Conservation (phyloP, 2,329 filamentous ascomycete genomes). For the Penicillium sp. region DNA sequence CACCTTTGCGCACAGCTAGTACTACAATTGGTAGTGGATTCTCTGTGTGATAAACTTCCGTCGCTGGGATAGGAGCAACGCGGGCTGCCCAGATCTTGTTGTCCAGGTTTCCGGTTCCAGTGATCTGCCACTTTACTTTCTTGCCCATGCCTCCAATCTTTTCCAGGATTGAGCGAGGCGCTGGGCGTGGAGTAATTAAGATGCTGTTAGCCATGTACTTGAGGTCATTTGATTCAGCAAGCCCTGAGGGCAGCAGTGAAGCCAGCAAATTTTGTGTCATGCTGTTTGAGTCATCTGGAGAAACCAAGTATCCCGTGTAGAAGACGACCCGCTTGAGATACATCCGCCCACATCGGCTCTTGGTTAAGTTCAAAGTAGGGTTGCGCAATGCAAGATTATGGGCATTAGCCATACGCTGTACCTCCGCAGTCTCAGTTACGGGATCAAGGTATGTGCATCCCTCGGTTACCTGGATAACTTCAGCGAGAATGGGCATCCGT, state of each 20-base stretch:
- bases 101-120: slow-evolving; percentile 70
- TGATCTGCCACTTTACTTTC: slow-evolving; percentile 81
- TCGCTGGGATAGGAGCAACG: slow-evolving; percentile 68
- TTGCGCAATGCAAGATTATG: slow-evolving; percentile 62
- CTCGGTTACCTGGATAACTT: slow-evolving; percentile 85
- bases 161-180: slow-evolving; percentile 68
- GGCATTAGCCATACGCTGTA: slow-evolving; percentile 84
- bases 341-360: slow-evolving; percentile 52
- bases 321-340: slow-evolving; percentile 83
- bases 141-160: slow-evolving; percentile 85
- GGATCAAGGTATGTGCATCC: slow-evolving; percentile 71
- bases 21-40: slow-evolving; percentile 77
- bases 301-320: slow-evolving; percentile 89
- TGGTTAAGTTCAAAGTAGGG: slow-evolving; percentile 36
- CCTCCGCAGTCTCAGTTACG: slow-evolving; percentile 73
- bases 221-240: slow-evolving; percentile 66
- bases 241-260: slow-evolving; percentile 61
- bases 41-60: slow-evolving; percentile 72
- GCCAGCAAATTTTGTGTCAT: slow-evolving; percentile 61
- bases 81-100: slow-evolving; percentile 84
- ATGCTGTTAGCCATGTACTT: slow-evolving; percentile 86
- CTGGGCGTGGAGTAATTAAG: slow-evolving; percentile 78
- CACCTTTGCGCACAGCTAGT: slow-evolving; percentile 72
- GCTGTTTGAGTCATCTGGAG: slow-evolving; percentile 66
- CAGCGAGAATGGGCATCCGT: slow-evolving; percentile 66